A percentile compares a stretch with the other conserved stretches of the same genome.
Conservation (phyloP, 1,284 basidiomycete species). For the Ceratobasidium sp. region DNA sequence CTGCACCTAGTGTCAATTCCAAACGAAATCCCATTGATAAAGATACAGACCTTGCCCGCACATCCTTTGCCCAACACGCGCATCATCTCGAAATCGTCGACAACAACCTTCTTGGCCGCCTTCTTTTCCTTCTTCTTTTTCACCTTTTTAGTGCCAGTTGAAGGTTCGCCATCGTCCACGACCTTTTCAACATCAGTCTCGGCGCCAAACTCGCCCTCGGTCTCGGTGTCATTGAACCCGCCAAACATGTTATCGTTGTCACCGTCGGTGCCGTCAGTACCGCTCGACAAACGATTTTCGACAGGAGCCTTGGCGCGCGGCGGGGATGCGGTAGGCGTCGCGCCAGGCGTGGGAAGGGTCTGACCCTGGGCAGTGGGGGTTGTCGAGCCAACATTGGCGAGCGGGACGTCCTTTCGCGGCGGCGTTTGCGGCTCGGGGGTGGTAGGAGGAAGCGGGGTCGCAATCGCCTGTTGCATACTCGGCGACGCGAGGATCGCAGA, state of each 20-base stretch:
- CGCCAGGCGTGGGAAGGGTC: constrained; percentile 31
- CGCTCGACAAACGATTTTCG: constrained; percentile 33
- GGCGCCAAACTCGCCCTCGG: constrained; percentile 49
- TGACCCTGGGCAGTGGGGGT: constrained; percentile 35
- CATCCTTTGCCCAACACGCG: constrained; percentile 96
- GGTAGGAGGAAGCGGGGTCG: constrained; percentile 27
- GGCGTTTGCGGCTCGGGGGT: constrained; percentile 35
- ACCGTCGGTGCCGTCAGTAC: constrained; percentile 16
- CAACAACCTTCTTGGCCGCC: constrained; percentile 71
- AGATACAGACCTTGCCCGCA: constrained; percentile 78
- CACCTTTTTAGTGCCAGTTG: constrained; percentile 31
- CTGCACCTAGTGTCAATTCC: constrained; percentile 50
- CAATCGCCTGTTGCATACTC: constrained; percentile 41
- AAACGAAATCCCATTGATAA: constrained; percentile 2
- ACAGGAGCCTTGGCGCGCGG: constrained; percentile 18
- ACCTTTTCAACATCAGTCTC: constrained; percentile 61
- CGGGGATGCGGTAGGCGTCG: constrained; percentile 27
- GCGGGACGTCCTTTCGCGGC: constrained; percentile 15
- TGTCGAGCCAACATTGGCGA: neutral
- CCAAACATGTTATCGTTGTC: constrained; percentile 25
- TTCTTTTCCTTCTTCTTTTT: constrained; percentile 58
- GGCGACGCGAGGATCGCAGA: constrained; percentile 38
- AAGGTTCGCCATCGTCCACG: constrained; percentile 56
- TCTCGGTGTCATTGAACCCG: constrained; percentile 39
- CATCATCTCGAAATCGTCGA: constrained; percentile 97